Evolutionary conservation across 164 flowering plant genomes (phyloP).

Genomic region (Cinnamomum chago): DNA sequence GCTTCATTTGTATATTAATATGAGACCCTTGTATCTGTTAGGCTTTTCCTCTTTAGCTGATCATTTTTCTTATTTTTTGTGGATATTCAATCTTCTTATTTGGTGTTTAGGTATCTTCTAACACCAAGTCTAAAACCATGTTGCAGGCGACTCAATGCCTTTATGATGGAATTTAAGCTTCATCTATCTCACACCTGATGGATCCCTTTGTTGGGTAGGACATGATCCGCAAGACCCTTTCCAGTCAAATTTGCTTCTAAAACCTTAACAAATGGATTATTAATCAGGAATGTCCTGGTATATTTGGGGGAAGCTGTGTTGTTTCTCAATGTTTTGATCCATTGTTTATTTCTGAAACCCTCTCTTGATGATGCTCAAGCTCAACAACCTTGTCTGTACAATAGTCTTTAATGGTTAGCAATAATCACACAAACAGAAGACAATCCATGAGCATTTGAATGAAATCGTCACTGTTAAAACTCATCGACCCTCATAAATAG

Average conservation of each 20-base stretch:
- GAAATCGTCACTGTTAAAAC: too few relatives aligned
- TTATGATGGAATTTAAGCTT: conserved; percentile 28
- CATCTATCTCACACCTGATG: background rate
- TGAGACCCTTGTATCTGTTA: too few relatives aligned
- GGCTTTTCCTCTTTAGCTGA: too few relatives aligned
- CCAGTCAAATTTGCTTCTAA: background rate
- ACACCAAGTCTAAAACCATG: conserved; percentile 5
- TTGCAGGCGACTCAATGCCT: conserved; percentile 55
- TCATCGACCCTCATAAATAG: too few relatives aligned
- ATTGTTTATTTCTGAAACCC: background rate
- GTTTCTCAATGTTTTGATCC: background rate
- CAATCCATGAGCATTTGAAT: too few relatives aligned
- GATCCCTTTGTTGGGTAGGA: conserved; percentile 8
- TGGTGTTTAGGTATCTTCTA: background rate
- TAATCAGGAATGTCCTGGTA: background rate
- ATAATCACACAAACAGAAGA: too few relatives aligned
- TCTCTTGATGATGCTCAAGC: background rate
- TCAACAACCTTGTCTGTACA: too few relatives aligned
- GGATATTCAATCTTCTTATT: background rate
- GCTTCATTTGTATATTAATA: too few relatives aligned
- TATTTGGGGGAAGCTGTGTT: background rate
- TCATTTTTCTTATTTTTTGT: background rate
- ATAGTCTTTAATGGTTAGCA: too few relatives aligned
- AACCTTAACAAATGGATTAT: background rate
- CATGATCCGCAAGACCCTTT: background rate